These are phyloP conservation scores for Metarhizium anisopliae DNA, from an alignment of 2,329 filamentous ascomycete genomes.

Conservation along the genomic window DNA sequence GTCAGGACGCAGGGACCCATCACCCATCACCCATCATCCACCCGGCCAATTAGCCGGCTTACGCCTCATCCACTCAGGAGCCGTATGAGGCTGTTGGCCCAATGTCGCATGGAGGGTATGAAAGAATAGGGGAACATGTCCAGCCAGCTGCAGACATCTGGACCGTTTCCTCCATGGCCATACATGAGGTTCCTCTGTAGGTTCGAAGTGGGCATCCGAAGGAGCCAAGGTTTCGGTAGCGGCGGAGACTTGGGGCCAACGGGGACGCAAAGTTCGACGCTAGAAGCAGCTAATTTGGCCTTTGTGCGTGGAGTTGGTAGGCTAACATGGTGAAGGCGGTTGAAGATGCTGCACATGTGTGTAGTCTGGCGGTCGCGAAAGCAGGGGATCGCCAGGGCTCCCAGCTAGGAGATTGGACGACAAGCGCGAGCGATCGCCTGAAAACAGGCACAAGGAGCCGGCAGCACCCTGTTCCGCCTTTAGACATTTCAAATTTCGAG, in stretches of 20 bases:
- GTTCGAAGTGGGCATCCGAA: neutral
- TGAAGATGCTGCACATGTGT: neutral
- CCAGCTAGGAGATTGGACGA: neutral
- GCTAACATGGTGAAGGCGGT: too few species aligned
- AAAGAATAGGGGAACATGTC: neutral
- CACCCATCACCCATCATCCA: too few species aligned
- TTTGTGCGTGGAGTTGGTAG: neutral
- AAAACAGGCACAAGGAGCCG: neutral
- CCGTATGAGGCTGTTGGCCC: too few species aligned
- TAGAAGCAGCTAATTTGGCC: neutral
- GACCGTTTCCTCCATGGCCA: neutral
- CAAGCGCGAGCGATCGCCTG: neutral
- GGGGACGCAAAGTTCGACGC: neutral
- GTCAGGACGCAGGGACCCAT: neutral
- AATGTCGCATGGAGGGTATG: too few species aligned
- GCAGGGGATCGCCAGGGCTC: neutral
- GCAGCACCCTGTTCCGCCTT: neutral
- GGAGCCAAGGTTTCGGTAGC: neutral
- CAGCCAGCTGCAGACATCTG: neutral
- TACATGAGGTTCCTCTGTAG: neutral
- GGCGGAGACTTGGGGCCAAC: neutral
- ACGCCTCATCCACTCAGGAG: too few species aligned
- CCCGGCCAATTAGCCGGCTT: too few species aligned
- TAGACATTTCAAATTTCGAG: neutral
- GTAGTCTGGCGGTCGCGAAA: neutral